These are phyloP conservation scores for Scedosporium apiospermum DNA, from an alignment of 2,329 filamentous ascomycete genomes.

Conservation along the genomic window DNA sequence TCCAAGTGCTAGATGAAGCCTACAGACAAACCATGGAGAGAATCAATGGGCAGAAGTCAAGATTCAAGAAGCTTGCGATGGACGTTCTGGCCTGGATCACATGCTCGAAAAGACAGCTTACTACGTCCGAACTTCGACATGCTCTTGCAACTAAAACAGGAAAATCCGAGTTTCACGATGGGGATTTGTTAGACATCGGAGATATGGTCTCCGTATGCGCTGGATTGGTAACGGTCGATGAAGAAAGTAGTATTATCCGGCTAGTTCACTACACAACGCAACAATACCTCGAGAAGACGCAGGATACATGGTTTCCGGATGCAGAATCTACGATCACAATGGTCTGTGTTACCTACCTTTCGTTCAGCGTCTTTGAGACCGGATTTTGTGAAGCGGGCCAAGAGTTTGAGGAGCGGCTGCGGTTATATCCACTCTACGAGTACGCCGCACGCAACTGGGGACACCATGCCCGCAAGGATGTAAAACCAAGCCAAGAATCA, in stretches of 20 bases:
- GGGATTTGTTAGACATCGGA: conserved; percentile 22
- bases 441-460: too few relatives aligned
- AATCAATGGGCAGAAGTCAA: conserved; percentile 25
- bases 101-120: conserved; percentile 23
- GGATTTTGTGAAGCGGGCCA: conserved; percentile 9
- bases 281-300: conserved; percentile 28
- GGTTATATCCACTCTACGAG: too few relatives aligned
- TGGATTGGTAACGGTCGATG: conserved; percentile 30
- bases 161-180: conserved; percentile 18
- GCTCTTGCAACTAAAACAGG: conserved; percentile 27
- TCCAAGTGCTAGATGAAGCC: conserved; percentile 12
- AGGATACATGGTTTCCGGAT: conserved; percentile 19
- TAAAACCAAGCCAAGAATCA: too few relatives aligned
- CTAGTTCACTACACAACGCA: conserved; percentile 36
- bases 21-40: conserved; percentile 32
- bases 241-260: conserved; percentile 25
- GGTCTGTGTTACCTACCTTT: conserved; percentile 26
- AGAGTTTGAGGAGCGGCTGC: too few relatives aligned
- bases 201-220: conserved; percentile 27
- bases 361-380: conserved; percentile 17
- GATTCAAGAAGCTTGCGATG: conserved; percentile 23
- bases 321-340: conserved; percentile 17
- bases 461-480: too few relatives aligned
- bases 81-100: conserved; percentile 30
- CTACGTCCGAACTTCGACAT: conserved; percentile 26